Evolutionary conservation across 23 red algal species (phyloP).

Genomic region (Gracilaria gracilis): DNA sequence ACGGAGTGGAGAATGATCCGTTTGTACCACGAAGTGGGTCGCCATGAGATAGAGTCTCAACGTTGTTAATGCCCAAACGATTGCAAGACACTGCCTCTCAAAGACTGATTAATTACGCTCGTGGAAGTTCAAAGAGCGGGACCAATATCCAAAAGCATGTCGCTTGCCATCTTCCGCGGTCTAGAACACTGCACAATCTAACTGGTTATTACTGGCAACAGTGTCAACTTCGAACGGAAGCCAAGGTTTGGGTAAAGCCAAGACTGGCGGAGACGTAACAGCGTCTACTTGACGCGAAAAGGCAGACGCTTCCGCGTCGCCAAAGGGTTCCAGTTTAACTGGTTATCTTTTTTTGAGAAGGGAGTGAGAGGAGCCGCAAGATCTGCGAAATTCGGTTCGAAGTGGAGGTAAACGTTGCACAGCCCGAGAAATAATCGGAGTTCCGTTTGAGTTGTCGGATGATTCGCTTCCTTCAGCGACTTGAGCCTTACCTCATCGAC

Average conservation of each 20-base stretch:
- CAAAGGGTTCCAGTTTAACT: neutral
- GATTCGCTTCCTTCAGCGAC: neutral
- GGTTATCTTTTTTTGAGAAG: neutral
- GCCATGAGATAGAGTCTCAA: constrained; percentile 15
- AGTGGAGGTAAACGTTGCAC: neutral
- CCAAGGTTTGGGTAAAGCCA: too few relatives aligned
- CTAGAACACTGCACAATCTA: constrained; percentile 1
- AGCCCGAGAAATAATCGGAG: constrained; percentile 6
- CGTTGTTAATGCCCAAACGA: constrained; percentile 45
- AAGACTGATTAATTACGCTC: constrained; percentile 2
- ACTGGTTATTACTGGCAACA: neutral
- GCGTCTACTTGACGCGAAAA: neutral
- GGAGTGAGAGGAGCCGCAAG: constrained; percentile 4
- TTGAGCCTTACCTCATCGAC: constrained; percentile 25
- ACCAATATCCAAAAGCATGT: constrained; percentile 22
- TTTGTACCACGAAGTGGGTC: constrained; percentile 1
- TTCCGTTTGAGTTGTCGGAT: neutral
- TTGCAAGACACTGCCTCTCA: constrained; percentile 18
- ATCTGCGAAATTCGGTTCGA: constrained; percentile 29
- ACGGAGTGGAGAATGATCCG: constrained; percentile 5
- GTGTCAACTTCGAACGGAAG: too few relatives aligned
- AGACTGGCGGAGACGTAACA: neutral
- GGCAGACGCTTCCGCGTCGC: neutral
- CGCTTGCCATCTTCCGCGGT: neutral
- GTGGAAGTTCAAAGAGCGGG: neutral